phyloP scores from a whole-genome alignment of 495 filamentous ascomycete species.

The Daldinia decipiens region DNA sequence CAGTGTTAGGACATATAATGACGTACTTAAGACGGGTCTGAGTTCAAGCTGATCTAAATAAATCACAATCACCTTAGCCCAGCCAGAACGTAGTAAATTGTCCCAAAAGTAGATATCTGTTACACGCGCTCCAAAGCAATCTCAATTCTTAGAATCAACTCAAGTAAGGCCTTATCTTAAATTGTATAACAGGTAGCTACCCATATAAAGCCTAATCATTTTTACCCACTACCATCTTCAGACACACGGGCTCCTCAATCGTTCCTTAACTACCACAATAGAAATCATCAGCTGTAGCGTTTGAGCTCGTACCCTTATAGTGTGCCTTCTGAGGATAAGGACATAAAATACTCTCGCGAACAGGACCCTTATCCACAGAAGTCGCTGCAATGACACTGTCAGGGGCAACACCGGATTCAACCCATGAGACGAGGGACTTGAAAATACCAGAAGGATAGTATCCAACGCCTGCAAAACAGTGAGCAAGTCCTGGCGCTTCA shows the following conservation, averaged over 20 bases:
- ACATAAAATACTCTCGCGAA: slow-evolving; percentile 29
- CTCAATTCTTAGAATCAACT: no score
- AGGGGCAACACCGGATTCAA: slow-evolving; percentile 53
- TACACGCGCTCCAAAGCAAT: no score
- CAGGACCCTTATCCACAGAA: slow-evolving; percentile 23
- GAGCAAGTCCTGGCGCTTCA: slow-evolving; percentile 49
- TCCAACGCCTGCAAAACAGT: slow-evolving; percentile 46
- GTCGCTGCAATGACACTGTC: slow-evolving; percentile 35
- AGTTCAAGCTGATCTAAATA: no score
- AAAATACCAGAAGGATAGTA: slow-evolving; percentile 40
- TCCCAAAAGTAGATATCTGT: no score
- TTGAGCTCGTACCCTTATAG: slow-evolving; percentile 16
- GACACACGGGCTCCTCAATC: background rate
- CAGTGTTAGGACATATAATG: no score
- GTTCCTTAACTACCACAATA: slow-evolving; percentile 14
- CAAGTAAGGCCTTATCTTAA: no score
- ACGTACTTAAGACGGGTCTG: no score
- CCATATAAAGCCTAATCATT: background rate
- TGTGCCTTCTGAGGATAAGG: slow-evolving; percentile 38
- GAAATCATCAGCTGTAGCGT: slow-evolving; percentile 6
- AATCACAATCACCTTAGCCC: no score
- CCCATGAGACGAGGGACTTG: slow-evolving; percentile 54
- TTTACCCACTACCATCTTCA: no score
- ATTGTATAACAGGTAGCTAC: no score
- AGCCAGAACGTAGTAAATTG: no score